Evolutionary conservation across 1,284 basidiomycete species (phyloP).

Genomic region (Cystobasidium sp.): DNA sequence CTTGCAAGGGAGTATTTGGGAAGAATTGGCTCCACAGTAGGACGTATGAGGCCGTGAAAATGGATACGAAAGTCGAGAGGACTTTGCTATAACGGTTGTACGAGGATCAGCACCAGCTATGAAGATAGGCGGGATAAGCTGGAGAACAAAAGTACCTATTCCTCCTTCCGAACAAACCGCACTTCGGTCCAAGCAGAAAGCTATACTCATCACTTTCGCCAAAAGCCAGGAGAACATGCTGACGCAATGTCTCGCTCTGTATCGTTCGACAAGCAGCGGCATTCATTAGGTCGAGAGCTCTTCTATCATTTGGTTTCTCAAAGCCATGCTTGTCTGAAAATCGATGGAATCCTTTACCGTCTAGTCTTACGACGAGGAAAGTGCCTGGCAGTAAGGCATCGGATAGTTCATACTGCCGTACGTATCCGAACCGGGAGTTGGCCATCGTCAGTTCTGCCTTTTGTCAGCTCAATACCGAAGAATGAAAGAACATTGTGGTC

Average conservation of each 20-base stretch:
- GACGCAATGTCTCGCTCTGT: conserved; percentile 63
- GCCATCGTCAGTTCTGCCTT: conserved; percentile 68
- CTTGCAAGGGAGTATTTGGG: conserved; percentile 69
- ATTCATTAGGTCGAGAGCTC: conserved; percentile 90
- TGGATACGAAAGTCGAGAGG: conserved; percentile 80
- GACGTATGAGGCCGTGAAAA: conserved; percentile 91
- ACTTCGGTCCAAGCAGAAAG: conserved; percentile 79
- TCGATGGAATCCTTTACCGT: conserved; percentile 95
- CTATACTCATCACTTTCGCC: conserved; percentile 98
- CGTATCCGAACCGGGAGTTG: conserved; percentile 87
- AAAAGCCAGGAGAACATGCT: conserved; percentile 84
- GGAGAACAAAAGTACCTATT: conserved; percentile 60
- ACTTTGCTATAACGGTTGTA: conserved; percentile 68
- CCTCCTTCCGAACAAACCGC: conserved; percentile 80
- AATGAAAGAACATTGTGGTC: neutral
- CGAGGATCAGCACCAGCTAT: neutral
- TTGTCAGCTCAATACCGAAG: neutral
- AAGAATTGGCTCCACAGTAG: conserved; percentile 83
- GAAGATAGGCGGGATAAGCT: neutral
- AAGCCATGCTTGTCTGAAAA: conserved; percentile 85
- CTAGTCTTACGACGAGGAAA: conserved; percentile 83
- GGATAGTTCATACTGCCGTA: conserved; percentile 84
- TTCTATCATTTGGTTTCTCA: conserved; percentile 86
- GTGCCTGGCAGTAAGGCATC: conserved; percentile 83
- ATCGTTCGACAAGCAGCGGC: conserved; percentile 80